Evolutionary conservation across 2,329 filamentous ascomycete species (phyloP).

Genomic region (Colletotrichum graminicola): DNA sequence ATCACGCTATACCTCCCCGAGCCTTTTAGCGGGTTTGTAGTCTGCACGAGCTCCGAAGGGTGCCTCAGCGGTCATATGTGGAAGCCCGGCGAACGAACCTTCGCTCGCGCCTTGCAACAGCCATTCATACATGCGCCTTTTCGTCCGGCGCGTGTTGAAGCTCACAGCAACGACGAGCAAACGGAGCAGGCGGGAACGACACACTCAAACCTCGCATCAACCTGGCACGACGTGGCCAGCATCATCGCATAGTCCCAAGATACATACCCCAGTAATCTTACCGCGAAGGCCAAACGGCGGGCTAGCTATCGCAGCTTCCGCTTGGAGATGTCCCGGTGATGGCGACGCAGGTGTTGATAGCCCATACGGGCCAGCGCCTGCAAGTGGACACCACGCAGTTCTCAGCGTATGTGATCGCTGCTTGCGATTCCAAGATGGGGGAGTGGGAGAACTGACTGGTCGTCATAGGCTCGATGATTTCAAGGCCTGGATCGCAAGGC

Average conservation of each 20-base stretch:
- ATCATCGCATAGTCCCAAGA: neutral
- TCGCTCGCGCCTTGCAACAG: constrained; percentile 29
- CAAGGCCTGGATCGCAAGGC: constrained; percentile 81
- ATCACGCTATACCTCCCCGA: constrained; percentile 41
- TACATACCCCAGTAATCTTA: neutral
- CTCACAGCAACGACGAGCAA: constrained; percentile 7
- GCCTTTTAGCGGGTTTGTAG: constrained; percentile 37
- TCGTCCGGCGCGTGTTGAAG: constrained; percentile 5
- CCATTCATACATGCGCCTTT: constrained; percentile 14
- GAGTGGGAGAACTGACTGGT: constrained; percentile 24
- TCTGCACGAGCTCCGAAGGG: constrained; percentile 40
- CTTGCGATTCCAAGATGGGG: neutral
- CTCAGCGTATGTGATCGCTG: constrained; percentile 69
- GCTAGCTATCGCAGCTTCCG: constrained; percentile 35
- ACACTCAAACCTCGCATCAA: neutral
- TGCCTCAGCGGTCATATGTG: constrained; percentile 38
- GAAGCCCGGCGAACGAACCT: constrained; percentile 35
- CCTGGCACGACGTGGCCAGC: constrained; percentile 1
- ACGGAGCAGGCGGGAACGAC: neutral
- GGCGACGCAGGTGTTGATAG: constrained; percentile 91
- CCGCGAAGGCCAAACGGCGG: constrained; percentile 20
- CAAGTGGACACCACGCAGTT: constrained; percentile 82
- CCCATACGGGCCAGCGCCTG: constrained; percentile 91
- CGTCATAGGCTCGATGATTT: constrained; percentile 81
- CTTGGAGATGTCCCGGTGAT: constrained; percentile 72